Conservation (phyloP, 805 yeast species). For the Scheffersomyces amazonensis region DNA sequence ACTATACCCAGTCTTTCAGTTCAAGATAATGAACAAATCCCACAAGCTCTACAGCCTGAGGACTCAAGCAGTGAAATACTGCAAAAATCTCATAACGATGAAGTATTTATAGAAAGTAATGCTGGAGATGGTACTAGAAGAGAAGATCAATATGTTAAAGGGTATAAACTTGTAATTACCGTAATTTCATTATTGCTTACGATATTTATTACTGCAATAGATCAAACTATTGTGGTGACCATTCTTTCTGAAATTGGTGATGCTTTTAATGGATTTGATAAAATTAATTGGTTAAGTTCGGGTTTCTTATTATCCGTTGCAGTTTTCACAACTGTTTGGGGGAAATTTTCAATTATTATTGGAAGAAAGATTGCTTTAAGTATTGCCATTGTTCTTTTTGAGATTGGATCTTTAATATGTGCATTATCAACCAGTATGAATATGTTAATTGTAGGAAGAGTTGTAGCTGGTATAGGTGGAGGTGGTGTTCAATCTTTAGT, state of each 20-base stretch:
- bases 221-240: conserved; percentile 38
- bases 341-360: conserved; percentile 32
- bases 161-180: conserved; percentile 21
- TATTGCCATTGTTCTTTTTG: conserved; percentile 20
- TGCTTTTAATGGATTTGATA: conserved; percentile 29
- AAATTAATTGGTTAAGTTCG: conserved; percentile 37
- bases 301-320: conserved; percentile 35
- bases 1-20: no score
- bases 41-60: no score
- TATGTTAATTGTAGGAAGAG: conserved; percentile 44
- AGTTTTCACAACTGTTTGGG: conserved; percentile 33
- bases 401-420: conserved; percentile 30
- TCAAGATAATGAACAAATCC: no score
- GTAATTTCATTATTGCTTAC: conserved; percentile 24
- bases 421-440: conserved; percentile 35
- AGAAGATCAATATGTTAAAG: conserved; percentile 35
- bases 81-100: neutral
- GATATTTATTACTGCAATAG: conserved; percentile 34
- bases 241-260: conserved; percentile 34
- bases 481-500: conserved; percentile 54
- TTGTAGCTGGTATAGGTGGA: conserved; percentile 59
- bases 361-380: conserved; percentile 30
- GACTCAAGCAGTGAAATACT: no score
- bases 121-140: conserved; percentile 43
- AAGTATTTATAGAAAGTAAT: conserved; percentile 12